Percentiles rank a stretch among this genome's conserved stretches.
Evolutionary conservation across 2,329 filamentous ascomycete genomes (phyloP).

Genomic region (Seiridium unicorne): DNA sequence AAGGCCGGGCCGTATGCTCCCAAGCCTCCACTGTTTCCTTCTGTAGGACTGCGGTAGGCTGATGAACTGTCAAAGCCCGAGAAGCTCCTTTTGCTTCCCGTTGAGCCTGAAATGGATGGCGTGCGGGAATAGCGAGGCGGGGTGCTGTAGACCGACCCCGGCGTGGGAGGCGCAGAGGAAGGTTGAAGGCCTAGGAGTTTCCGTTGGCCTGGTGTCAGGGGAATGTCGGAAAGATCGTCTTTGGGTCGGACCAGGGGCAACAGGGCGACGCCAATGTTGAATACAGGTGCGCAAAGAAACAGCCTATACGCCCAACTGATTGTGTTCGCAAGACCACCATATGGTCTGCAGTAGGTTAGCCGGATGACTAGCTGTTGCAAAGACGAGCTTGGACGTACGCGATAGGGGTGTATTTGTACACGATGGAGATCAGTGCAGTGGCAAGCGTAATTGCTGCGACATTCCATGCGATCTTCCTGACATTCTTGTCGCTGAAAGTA

Average conservation of each 20-base stretch:
- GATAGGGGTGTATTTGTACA: conserved; percentile 31
- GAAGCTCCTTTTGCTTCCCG: conserved; percentile 54
- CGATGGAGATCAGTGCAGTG: conserved; percentile 29
- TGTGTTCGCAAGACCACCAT: background rate
- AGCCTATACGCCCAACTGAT: conserved; percentile 41
- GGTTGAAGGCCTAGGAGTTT: conserved; percentile 79
- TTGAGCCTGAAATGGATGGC: conserved; percentile 61
- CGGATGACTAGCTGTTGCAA: background rate
- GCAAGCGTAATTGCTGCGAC: conserved; percentile 42
- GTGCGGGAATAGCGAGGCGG: conserved; percentile 85
- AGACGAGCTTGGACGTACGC: conserved; percentile 31
- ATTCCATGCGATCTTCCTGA: conserved; percentile 70
- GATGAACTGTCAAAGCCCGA: conserved; percentile 53
- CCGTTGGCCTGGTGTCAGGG: conserved; percentile 86
- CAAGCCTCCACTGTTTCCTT: conserved; percentile 27
- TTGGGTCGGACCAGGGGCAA: conserved; percentile 68
- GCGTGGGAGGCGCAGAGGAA: conserved; percentile 59
- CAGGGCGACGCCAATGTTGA: conserved; percentile 71
- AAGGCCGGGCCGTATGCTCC: conserved; percentile 40
- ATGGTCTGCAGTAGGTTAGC: background rate
- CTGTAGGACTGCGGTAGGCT: conserved; percentile 24
- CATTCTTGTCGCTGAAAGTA: conserved; percentile 75
- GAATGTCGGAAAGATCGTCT: conserved; percentile 84
- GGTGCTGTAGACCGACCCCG: conserved; percentile 73
- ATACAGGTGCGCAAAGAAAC: conserved; percentile 56